Evolutionary conservation across 2,329 filamentous ascomycete genomes (phyloP), one percentile per base, ranked within the genome.

Genomic region (Onygenales sp.): DNA sequence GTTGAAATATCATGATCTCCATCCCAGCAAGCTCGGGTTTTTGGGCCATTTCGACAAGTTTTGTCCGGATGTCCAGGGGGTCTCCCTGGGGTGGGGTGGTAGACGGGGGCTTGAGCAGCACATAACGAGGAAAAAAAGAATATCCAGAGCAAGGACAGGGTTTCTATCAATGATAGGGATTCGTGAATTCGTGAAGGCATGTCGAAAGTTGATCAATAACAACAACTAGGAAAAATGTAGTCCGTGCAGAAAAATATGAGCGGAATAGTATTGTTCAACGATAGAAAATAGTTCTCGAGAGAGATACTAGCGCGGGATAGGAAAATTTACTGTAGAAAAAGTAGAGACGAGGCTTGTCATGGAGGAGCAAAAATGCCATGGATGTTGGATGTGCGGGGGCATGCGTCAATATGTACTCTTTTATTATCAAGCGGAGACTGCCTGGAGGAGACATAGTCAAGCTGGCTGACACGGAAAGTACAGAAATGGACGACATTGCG

Each of bases 21-120:
- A 31, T 55, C 57, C 62, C 62, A 64, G 45, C 62, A 63, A 38
- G 54, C 51, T n/a, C 62, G 58, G 17, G 55, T 60, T 27, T 53
- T 41, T 7, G 62, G 55, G 17, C 55, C 54, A 36, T 64, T 57
- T 36, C 55, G 58, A 51, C 61, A 64, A 51, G 56, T 47, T 42
- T 43, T 43, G 31, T 53, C 38, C 3, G 38, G 31, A 11, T 13
- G 35, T 21, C 49, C 49, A 7, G 31, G 41, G 7, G 47, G 47
- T 41, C 41, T 49, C 21, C 17, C 36, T 17, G 36, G 21, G 32
- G 41, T 32, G 36, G 47, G 47, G 17, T 41, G 8, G 32, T 42
- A 49, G 8, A 7, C 1, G 7, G 39, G 27, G 9, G 47, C 14
- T n/a, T 41, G 35, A 13, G 47, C 47, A 9, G 36, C 36, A 42